Conservation (phyloP, 2,329 filamentous ascomycete genomes). For the Colletotrichum truncatum region DNA sequence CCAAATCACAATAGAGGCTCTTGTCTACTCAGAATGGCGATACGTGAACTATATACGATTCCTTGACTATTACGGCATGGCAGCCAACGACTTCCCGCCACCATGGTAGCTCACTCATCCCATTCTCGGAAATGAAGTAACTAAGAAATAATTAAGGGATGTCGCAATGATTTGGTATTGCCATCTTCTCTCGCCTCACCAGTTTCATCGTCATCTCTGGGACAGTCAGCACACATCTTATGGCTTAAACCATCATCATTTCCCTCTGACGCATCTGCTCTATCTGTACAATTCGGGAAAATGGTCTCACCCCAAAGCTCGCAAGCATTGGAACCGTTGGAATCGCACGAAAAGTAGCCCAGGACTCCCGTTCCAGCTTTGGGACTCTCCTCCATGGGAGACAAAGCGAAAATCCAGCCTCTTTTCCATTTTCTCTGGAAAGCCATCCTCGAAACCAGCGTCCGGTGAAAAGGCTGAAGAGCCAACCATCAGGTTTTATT, state of each 20-base stretch:
- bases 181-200: conserved; percentile 29
- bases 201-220: conserved; percentile 31
- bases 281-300: conserved; percentile 1
- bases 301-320: conserved; percentile 22
- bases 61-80: conserved; percentile 12
- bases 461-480: not conserved
- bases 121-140: not conserved
- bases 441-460: not conserved
- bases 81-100: conserved; percentile 30
- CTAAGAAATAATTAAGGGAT: conserved; percentile 18
- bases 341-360: conserved; percentile 1
- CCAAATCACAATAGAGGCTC: conserved; percentile 18
- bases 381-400: conserved; percentile 23
- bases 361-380: conserved; percentile 24
- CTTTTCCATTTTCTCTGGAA: not conserved
- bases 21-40: conserved; percentile 32
- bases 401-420: not conserved
- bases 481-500: not conserved
- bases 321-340: conserved; percentile 24
- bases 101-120: conserved; percentile 9
- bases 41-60: conserved; percentile 32
- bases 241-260: conserved; percentile 32
- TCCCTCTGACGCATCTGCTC: conserved; percentile 18
- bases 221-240: conserved; percentile 14
- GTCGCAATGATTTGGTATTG: conserved; percentile 34